Percentiles rank a stretch among this genome's conserved stretches.
Conservation (phyloP, 208 protist genomes). For the Leishmania gerbilli region DNA sequence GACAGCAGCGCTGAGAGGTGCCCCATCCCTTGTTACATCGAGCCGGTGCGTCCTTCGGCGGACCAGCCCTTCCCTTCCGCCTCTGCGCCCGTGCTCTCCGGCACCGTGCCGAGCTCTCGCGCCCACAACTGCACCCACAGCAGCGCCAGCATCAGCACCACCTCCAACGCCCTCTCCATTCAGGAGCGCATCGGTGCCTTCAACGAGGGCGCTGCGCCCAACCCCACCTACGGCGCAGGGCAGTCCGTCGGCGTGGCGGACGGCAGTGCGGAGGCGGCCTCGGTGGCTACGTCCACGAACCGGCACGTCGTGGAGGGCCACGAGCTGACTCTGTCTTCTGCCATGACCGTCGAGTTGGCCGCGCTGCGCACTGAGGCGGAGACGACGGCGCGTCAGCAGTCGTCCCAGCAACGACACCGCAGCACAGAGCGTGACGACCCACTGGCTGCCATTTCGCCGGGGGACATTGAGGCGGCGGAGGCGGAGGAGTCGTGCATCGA, state of each 20-base stretch:
- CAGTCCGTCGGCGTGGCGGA: background rate
- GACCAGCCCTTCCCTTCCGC: slow-evolving; percentile 12
- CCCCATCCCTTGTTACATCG: slow-evolving; percentile 9
- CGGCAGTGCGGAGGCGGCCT: background rate
- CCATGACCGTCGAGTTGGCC: slow-evolving; percentile 9
- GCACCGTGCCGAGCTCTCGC: background rate
- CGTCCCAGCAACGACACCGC: background rate
- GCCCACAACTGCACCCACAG: background rate
- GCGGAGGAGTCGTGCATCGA: slow-evolving; percentile 9
- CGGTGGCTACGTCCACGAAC: background rate
- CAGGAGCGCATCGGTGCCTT: slow-evolving; percentile 20
- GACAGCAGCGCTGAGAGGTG: background rate
- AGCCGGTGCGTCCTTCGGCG: slow-evolving; percentile 4
- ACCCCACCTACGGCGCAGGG: background rate
- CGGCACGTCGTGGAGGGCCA: slow-evolving; percentile 8
- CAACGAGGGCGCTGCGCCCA: slow-evolving; percentile 18
- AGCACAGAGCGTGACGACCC: background rate
- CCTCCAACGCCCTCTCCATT: slow-evolving; percentile 5
- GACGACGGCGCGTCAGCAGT: background rate
- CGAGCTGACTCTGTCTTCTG: slow-evolving; percentile 19
- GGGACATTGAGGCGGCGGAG: background rate
- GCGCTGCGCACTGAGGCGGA: slow-evolving; percentile 16
- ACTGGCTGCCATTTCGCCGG: background rate
- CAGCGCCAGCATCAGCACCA: slow-evolving; percentile 5
- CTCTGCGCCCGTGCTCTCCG: background rate